Evolutionary conservation across 140 eudicot genomes (phyloP), one percentile per base, ranked within the genome.

Genomic region (Anethum foeniculum): DNA sequence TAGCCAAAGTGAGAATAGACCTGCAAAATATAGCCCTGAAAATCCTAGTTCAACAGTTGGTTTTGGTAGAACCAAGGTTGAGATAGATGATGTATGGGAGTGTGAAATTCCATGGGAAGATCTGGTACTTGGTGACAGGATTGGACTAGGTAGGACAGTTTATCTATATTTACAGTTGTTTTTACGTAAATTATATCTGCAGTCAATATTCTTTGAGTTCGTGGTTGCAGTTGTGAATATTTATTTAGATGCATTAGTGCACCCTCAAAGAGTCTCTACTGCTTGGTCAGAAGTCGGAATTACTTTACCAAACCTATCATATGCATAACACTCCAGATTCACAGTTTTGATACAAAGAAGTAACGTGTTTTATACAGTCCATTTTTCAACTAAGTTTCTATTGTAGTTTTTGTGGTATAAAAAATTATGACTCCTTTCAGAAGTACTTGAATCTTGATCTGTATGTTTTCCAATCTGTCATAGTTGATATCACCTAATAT

Each of bases 51-150:
- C 84, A 80, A 68, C 92, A 10, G 38, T 34, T 80, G 78, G 77
- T 82, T 54, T 81, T 47, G 73, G 85, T 85, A 82, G 85, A 39
- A 80, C 69, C 81, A 86, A 84, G 67, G 87, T 80, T 87, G 92
- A 87, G 41, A 88, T 95, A 72, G 98, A 93, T 84, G 99, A 96
- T 86, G 99, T 96, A 62, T 91, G 95, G 75, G 97, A 93, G n/a
- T 93, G 98, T 88, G 99, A 96, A 90, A 91, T 96, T 84, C 90
- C 91, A 28, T 96, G 99, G 99, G 99, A 96, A 85, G 97, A 96
- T 86, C 89, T 96, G 85, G 93, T 88, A 51, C 87, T 96, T 85
- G 98, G 96, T 80, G 99, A 96, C 87, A 89, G 99, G 80, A 96
- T 96, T 81, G 99, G 99, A 79, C 84, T 93, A 89, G 99, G 99